phyloP scores from a whole-genome alignment of 2,329 filamentous ascomycete genomes.

The Aspergillus ruber region DNA sequence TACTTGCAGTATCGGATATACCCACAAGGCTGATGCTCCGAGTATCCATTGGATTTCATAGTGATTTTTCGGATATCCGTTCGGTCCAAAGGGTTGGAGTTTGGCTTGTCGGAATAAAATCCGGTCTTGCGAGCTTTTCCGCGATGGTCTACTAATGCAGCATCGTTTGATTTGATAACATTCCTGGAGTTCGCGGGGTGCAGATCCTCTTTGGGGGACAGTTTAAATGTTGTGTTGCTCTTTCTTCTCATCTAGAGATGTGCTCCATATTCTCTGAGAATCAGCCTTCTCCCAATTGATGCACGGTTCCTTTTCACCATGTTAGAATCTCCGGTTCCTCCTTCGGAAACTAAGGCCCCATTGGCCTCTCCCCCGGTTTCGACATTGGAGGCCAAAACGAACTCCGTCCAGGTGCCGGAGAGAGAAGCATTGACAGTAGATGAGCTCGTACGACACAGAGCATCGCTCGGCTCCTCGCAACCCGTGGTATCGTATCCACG shows the following conservation, averaged over 20 bases:
- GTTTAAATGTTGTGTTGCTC: neutral
- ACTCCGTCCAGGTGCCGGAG: neutral
- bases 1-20: no score
- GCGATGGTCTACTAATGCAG: neutral
- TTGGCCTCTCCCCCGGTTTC: neutral
- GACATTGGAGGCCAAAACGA: neutral
- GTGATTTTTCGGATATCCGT: no score
- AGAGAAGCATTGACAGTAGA: slow-evolving; percentile 28
- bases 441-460: slow-evolving; percentile 34
- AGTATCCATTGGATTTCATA: no score
- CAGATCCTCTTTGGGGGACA: neutral
- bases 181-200: no score
- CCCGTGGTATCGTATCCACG: slow-evolving; percentile 42
- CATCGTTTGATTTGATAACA: no score
- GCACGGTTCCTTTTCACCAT: neutral
- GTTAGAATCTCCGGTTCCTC: neutral
- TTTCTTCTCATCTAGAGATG: neutral
- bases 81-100: neutral
- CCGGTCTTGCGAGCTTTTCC: neutral
- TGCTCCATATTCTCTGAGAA: neutral
- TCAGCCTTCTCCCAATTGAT: neutral
- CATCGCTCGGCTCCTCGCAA: slow-evolving; percentile 26
- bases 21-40: no score
- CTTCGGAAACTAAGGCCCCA: neutral
- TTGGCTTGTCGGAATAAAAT: neutral